These are phyloP conservation scores for Leptomonas seymouri DNA, from an alignment of 208 protist genomes.

Conservation along the genomic window DNA sequence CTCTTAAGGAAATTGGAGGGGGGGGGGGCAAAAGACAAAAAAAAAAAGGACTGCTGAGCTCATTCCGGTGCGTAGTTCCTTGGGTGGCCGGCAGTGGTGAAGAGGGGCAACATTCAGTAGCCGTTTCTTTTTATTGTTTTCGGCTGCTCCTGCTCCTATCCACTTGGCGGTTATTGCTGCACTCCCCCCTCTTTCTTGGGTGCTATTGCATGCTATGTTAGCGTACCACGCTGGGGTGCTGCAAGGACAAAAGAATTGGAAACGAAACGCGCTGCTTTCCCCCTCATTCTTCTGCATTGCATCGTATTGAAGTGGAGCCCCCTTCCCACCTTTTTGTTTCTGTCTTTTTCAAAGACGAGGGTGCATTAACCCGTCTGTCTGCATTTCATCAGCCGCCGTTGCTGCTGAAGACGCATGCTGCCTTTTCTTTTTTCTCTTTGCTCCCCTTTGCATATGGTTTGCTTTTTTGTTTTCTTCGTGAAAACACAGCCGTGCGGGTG, in stretches of 20 bases:
- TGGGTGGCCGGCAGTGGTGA: too few species aligned
- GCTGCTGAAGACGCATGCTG: background rate
- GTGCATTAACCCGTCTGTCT: conserved; percentile 5
- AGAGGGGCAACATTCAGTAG: background rate
- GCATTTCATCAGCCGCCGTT: background rate
- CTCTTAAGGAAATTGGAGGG: background rate
- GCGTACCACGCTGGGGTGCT: background rate
- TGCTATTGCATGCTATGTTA: background rate
- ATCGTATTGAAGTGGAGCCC: too few species aligned
- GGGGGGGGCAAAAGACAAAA: background rate
- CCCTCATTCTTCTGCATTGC: too few species aligned
- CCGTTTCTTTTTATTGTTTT: background rate
- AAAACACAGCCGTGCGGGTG: too few species aligned
- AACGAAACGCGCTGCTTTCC: too few species aligned
- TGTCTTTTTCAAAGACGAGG: background rate
- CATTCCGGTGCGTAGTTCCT: too few species aligned
- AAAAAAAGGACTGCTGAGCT: too few species aligned
- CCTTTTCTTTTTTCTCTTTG: too few species aligned
- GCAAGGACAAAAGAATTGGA: too few species aligned
- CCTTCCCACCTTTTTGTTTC: conserved; percentile 12
- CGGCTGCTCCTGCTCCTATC: conserved; percentile 11
- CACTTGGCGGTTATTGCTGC: background rate
- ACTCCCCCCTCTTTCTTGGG: background rate
- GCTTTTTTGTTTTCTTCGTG: too few species aligned
- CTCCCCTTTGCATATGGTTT: too few species aligned